phyloP scores from a whole-genome alignment of 495 filamentous ascomycete genomes.

The Hamigera avellanea region DNA sequence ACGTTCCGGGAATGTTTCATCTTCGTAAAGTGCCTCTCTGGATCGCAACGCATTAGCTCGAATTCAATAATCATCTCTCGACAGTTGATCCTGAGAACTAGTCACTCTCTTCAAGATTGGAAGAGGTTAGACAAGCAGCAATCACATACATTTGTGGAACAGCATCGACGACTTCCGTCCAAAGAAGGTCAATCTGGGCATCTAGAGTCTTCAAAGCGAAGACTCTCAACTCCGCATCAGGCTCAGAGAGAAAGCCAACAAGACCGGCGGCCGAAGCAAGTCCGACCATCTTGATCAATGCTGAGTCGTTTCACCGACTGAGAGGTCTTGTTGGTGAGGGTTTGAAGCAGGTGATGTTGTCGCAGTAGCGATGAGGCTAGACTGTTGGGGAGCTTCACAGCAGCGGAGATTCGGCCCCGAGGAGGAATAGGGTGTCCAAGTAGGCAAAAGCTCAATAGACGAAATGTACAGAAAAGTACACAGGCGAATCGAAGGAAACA shows the following conservation, averaged over 20 bases:
- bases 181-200: conserved; percentile 88
- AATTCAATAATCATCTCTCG: neutral
- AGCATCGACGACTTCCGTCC: conserved; percentile 89
- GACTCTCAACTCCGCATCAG: conserved; percentile 81
- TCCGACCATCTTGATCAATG: conserved; percentile 61
- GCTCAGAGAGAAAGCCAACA: conserved; percentile 89
- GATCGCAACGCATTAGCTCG: conserved; percentile 12
- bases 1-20: conserved; percentile 86
- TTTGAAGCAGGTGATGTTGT: neutral
- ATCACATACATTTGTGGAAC: conserved; percentile 81
- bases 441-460: neutral
- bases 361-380: neutral
- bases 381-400: neutral
- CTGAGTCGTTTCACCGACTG: neutral
- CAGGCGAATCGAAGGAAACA: conserved; percentile 1
- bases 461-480: conserved; percentile 1
- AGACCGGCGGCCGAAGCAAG: conserved; percentile 90
- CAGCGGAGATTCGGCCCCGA: neutral
- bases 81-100: no score
- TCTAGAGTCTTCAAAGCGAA: conserved; percentile 92
- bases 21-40: conserved; percentile 95
- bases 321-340: no score
- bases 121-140: neutral
- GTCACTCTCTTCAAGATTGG: no score
- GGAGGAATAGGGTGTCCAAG: neutral